These are phyloP conservation scores for Aspergillus latus DNA, from an alignment of 2,329 filamentous ascomycete species.

Conservation along the genomic window DNA sequence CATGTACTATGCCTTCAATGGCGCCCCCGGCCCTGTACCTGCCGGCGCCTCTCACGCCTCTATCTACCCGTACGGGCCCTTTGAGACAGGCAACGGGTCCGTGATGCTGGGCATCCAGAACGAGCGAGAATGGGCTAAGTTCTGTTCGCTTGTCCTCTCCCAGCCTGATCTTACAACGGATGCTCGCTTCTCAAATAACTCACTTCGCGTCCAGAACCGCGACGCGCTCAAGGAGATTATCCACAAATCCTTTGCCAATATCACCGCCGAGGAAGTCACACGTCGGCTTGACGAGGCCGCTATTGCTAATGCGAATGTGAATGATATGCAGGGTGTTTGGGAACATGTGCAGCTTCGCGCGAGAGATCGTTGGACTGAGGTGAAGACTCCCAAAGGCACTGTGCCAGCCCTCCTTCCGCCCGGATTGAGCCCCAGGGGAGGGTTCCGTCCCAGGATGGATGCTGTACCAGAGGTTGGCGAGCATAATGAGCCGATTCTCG, in stretches of 20 bases:
- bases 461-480: conserved; percentile 52
- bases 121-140: conserved; percentile 55
- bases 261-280: conserved; percentile 44
- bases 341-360: conserved; percentile 54
- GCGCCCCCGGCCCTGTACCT: conserved; percentile 44
- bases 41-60: conserved; percentile 55
- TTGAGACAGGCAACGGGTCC: conserved; percentile 49
- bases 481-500: conserved; percentile 51
- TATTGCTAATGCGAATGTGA: conserved; percentile 58
- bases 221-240: conserved; percentile 50
- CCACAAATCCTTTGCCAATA: conserved; percentile 39
- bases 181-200: conserved; percentile 50
- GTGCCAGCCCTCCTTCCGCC: conserved; percentile 54
- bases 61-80: conserved; percentile 60
- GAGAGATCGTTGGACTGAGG: conserved; percentile 52
- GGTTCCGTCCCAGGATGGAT: conserved; percentile 29
- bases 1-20: conserved; percentile 54
- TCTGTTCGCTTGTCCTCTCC: conserved; percentile 50
- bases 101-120: conserved; percentile 61
- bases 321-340: conserved; percentile 57
- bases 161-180: conserved; percentile 47
- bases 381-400: conserved; percentile 49
- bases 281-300: conserved; percentile 47
- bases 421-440: conserved; percentile 35
- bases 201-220: conserved; percentile 49